phyloP scores from a whole-genome alignment of 176 grass and related monocot species.

The Ensete ventricosum region DNA sequence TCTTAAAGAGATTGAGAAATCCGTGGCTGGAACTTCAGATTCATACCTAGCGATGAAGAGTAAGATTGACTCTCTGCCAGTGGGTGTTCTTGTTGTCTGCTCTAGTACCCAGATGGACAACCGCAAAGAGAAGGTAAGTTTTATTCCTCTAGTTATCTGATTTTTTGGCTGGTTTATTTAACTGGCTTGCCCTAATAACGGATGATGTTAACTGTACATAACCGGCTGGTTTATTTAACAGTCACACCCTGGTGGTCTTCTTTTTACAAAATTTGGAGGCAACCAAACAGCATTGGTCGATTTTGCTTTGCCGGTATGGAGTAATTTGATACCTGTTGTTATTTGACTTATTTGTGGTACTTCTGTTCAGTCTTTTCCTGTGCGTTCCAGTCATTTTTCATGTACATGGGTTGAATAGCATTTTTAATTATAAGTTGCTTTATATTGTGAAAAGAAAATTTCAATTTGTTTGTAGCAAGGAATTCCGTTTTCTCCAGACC shows the following conservation, averaged over 20 bases:
- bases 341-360: neutral
- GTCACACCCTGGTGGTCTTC: slow-evolving; percentile 64
- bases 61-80: slow-evolving; percentile 61
- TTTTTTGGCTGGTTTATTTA: neutral
- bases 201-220: neutral
- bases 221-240: slow-evolving; percentile 23
- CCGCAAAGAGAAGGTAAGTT: slow-evolving; percentile 81
- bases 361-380: neutral
- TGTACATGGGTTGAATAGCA: too few species aligned
- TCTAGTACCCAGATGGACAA: slow-evolving; percentile 65
- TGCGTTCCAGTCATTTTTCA: neutral
- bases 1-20: slow-evolving; percentile 83
- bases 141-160: slow-evolving; percentile 3
- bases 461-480: too few species aligned
- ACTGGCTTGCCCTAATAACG: neutral
- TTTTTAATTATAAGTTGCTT: too few species aligned
- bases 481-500: too few species aligned
- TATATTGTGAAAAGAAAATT: too few species aligned
- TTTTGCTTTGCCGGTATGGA: slow-evolving; percentile 66
- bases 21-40: slow-evolving; percentile 55
- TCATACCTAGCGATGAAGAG: slow-evolving; percentile 55
- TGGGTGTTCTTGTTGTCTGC: slow-evolving; percentile 77
- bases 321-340: neutral
- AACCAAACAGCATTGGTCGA: slow-evolving; percentile 71
- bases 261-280: slow-evolving; percentile 85